These are phyloP conservation scores for Trichoderma simmonsii DNA, from an alignment of 2,329 filamentous ascomycete species.

Conservation along the genomic window DNA sequence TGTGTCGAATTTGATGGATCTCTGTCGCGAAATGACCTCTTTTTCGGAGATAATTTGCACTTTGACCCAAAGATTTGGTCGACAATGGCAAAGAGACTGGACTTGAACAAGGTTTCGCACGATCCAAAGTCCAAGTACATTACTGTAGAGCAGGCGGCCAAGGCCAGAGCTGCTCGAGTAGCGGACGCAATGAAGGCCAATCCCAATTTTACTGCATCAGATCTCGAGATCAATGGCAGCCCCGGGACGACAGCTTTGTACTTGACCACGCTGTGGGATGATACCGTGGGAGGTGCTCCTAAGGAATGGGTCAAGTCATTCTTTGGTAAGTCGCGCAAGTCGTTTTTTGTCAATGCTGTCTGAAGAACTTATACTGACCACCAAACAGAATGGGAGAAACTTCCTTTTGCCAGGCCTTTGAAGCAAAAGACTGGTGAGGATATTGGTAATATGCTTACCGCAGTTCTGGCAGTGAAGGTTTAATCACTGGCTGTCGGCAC, in stretches of 20 bases:
- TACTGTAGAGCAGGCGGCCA: conserved; percentile 5
- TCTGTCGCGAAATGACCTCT: conserved; percentile 7
- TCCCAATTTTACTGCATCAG: not conserved
- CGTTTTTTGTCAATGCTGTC: not conserved
- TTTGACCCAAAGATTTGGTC: conserved; percentile 2
- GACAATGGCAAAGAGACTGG: not conserved
- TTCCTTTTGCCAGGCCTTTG: not conserved
- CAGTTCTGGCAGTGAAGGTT: not conserved
- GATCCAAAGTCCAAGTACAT: conserved; percentile 1
- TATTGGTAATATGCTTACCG: not conserved
- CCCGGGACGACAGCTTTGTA: not conserved
- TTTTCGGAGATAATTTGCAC: not conserved
- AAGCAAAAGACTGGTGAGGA: not conserved
- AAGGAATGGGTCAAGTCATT: conserved; percentile 8
- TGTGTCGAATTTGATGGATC: conserved; percentile 12
- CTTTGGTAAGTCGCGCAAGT: not conserved
- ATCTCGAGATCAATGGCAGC: not conserved
- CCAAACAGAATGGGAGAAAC: not conserved
- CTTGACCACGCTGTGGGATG: not conserved
- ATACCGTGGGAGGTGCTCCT: not conserved
- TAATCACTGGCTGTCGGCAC: not conserved
- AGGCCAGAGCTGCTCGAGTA: not conserved
- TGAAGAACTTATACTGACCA: not conserved
- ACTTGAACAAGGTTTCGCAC: not conserved
- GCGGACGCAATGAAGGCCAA: not conserved